Evolutionary conservation across 139 green algal species (phyloP), one percentile per base, ranked within the genome.

Genomic region (Picochlorum sp.): DNA sequence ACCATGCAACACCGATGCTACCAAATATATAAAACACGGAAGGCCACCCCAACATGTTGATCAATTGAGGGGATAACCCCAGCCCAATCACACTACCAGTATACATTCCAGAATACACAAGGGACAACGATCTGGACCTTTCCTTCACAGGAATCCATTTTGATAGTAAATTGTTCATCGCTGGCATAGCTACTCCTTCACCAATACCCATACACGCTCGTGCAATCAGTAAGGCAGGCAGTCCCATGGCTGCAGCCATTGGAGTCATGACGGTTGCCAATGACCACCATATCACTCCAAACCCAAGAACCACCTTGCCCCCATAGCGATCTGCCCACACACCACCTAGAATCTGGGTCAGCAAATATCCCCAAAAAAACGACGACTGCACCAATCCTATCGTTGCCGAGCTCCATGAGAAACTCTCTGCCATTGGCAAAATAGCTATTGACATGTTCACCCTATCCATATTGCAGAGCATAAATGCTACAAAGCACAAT

Each of bases 401-500:
- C 10, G 87, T 96, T 11, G 77, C 64, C 9, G 66, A 69, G 69
- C 81, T 70, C 94, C 94, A 99, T 6, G 74, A 80, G 54, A 81
- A 97, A 62, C 91, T 60, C 66, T 88, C 45, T 0, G 76, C 60
- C 92, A 99, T 99, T 44, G 93, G 93, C 70, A 99, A 74, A 50
- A 99, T 91, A 9, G 94, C 90, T 37, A 99, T 89, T 62, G 70
- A 85, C 93, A 99, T 98, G 82, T 99, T 99, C 41, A 96, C 90
- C 6, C 88, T 77, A 72, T 96, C 91, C 75, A 92, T 88, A 81
- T 93, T 94, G 67, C 91, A 97, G 14, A 97, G 80, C 80, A 96
- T 88, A 76, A 97, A 97, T 21, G 91, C 91, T 6, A 86, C 59
- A 57, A 95, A 96, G 66, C 88, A 95, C 47, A 95, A 62, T n/a